Evolutionary conservation across 2,329 filamentous ascomycete genomes (phyloP).

Genomic region (Aspergillus nomiae): DNA sequence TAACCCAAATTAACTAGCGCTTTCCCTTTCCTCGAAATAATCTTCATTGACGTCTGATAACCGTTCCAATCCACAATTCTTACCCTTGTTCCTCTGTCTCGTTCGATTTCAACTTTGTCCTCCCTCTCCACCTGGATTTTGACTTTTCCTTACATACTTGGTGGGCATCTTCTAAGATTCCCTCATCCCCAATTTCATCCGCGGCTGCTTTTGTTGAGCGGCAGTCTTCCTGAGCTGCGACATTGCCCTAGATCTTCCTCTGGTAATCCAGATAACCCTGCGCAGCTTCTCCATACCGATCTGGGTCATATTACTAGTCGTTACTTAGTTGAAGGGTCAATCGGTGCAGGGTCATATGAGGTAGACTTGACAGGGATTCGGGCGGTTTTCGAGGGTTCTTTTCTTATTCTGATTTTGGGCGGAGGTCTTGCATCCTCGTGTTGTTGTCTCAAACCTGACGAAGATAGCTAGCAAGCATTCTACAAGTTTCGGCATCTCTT

Average conservation of each 20-base stretch:
- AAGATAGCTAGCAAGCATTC: constrained; percentile 51
- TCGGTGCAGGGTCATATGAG: constrained; percentile 22
- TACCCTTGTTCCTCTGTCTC: background rate
- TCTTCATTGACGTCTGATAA: background rate
- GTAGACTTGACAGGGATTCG: constrained; percentile 23
- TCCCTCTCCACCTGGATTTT: background rate
- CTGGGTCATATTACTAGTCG: constrained; percentile 19
- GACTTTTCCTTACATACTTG: background rate
- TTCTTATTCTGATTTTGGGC: constrained; percentile 26
- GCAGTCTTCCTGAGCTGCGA: background rate
- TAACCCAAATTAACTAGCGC: background rate
- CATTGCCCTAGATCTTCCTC: background rate
- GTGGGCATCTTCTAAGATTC: background rate
- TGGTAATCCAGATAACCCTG: background rate
- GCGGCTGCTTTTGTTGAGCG: background rate
- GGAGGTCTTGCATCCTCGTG: constrained; percentile 36
- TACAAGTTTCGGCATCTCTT: constrained; percentile 43
- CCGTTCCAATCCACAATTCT: constrained; percentile 5
- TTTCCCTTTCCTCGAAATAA: background rate
- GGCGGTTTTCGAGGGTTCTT: constrained; percentile 28
- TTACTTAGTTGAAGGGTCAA: constrained; percentile 22
- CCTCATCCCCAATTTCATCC: background rate
- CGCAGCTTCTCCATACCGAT: constrained; percentile 10
- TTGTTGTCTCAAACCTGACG: constrained; percentile 42
- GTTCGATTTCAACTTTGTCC: background rate